Evolutionary conservation across 1,284 basidiomycete genomes (phyloP).

Genomic region (Trichosporon ovoides): DNA sequence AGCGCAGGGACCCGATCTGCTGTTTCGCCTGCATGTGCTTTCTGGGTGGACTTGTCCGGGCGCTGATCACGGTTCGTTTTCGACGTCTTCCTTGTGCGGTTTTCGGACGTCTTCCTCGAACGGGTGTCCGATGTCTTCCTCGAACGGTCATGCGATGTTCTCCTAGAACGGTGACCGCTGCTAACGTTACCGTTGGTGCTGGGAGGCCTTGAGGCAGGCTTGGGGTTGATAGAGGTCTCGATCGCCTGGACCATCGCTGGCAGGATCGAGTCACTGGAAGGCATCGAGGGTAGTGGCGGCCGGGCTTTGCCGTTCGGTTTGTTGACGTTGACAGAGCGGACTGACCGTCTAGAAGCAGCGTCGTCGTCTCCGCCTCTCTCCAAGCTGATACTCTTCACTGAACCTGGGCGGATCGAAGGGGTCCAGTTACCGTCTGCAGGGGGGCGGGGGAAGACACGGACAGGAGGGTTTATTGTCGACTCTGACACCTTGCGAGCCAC

Average conservation of each 20-base stretch:
- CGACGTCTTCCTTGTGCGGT: too few species aligned
- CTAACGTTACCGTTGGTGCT: too few species aligned
- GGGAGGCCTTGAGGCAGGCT: not conserved
- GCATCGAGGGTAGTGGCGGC: not conserved
- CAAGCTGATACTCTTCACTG: constrained; percentile 13
- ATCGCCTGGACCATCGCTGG: constrained; percentile 1
- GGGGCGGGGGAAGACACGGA: constrained; percentile 9
- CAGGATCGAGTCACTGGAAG: constrained; percentile 4
- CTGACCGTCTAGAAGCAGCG: constrained; percentile 11
- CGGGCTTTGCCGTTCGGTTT: not conserved
- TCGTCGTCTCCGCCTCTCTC: constrained; percentile 12
- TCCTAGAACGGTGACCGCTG: too few species aligned
- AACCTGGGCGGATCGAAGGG: constrained; percentile 18
- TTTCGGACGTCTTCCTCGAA: too few species aligned
- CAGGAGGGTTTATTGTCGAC: not conserved
- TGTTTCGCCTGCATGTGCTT: constrained; percentile 11
- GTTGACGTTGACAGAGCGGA: constrained; percentile 8
- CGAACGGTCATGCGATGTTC: too few species aligned
- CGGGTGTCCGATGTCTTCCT: too few species aligned
- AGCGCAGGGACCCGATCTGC: constrained; percentile 15
- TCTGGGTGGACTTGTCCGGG: not conserved
- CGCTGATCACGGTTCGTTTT: not conserved
- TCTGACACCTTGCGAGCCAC: not conserved
- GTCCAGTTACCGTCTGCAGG: not conserved
- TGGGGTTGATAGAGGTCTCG: not conserved